Evolutionary conservation across 2,329 filamentous ascomycete species (phyloP).

Genomic region (Endothia cerciana): DNA sequence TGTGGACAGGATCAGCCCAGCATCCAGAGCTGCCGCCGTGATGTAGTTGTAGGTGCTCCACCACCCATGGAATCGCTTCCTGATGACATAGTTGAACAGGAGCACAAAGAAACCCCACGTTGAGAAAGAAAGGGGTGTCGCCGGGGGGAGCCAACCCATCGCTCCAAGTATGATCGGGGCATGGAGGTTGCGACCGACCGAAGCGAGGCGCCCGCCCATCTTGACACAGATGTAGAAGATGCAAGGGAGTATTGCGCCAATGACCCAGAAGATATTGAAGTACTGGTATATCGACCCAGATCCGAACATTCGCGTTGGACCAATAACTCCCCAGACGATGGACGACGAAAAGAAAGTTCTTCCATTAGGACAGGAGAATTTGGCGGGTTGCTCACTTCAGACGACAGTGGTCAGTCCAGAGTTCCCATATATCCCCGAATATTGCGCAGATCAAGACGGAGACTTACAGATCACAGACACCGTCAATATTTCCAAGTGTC

Average conservation of each 20-base stretch:
- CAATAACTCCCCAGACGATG: constrained; percentile 62
- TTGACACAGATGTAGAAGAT: constrained; percentile 47
- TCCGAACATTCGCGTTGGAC: constrained; percentile 59
- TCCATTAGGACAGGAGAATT: constrained; percentile 50
- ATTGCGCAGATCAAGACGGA: too few relatives aligned
- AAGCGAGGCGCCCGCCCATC: constrained; percentile 30
- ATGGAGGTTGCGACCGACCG: constrained; percentile 52
- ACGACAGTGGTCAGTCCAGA: constrained; percentile 38
- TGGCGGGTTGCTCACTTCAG: constrained; percentile 46
- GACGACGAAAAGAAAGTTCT: constrained; percentile 55
- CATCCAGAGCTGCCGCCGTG: constrained; percentile 45
- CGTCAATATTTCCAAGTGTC: constrained; percentile 50
- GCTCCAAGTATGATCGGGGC: constrained; percentile 63
- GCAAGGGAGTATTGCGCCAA: constrained; percentile 53
- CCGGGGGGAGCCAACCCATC: constrained; percentile 58
- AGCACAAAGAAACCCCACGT: constrained; percentile 61
- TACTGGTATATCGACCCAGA: constrained; percentile 53
- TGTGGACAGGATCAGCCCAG: constrained; percentile 44
- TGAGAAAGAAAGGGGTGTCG: constrained; percentile 62
- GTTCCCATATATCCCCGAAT: constrained; percentile 28
- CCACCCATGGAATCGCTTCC: constrained; percentile 59
- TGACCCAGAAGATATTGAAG: constrained; percentile 58
- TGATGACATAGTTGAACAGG: constrained; percentile 62
- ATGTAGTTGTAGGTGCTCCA: constrained; percentile 58
- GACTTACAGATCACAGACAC: constrained; percentile 49